phyloP scores from a whole-genome alignment of 2,329 filamentous ascomycete species.

The Trichophyton verrucosum region DNA sequence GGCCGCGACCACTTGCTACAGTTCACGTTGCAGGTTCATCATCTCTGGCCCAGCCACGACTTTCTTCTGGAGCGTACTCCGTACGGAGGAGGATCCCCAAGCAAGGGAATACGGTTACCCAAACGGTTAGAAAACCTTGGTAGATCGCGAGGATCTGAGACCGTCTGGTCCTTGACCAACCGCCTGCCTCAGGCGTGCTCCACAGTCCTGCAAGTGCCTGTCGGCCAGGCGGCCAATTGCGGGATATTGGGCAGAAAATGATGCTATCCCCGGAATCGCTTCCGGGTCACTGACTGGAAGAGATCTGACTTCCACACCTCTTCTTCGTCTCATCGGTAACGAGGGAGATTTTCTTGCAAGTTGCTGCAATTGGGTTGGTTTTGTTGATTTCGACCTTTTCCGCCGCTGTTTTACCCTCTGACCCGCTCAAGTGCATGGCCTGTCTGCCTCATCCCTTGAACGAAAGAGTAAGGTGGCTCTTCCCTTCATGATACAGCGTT shows the following conservation, averaged over 20 bases:
- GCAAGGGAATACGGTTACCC: background rate
- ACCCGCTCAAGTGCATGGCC: background rate
- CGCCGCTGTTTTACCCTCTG: background rate
- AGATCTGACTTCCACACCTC: background rate
- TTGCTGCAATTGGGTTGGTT: background rate
- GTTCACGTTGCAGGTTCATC: background rate
- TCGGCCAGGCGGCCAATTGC: conserved; percentile 4
- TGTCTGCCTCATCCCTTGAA: background rate
- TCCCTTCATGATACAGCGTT: background rate
- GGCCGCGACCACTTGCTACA: background rate
- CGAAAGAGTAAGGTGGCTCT: background rate
- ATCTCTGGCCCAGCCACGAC: background rate
- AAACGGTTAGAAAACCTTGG: background rate
- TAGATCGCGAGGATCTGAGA: background rate
- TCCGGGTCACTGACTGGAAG: background rate
- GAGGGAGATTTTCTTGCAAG: background rate
- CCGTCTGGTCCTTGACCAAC: background rate
- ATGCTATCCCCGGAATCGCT: background rate
- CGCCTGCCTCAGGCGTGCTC: conserved; percentile 2
- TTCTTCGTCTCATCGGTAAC: background rate
- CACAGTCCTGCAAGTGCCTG: conserved; percentile 4
- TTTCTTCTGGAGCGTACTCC: background rate
- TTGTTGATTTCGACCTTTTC: background rate
- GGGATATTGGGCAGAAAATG: conserved; percentile 6
- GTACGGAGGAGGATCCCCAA: background rate